A percentile compares a stretch with the other conserved stretches of the same genome.
Conservation (phyloP, 306 rosid species). For the Cucumis hystrix region DNA sequence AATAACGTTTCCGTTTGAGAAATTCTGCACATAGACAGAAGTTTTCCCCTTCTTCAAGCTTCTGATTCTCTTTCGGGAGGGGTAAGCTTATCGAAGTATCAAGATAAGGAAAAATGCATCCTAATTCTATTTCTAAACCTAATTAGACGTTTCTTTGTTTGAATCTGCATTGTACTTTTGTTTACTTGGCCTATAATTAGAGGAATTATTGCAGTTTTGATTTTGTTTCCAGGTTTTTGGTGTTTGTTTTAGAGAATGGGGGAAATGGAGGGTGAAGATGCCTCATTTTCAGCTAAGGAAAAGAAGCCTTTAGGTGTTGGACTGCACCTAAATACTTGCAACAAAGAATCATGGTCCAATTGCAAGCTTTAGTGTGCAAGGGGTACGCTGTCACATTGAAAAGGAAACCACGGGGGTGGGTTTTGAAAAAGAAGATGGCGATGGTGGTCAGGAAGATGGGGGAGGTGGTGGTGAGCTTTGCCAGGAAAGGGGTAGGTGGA, state of each 20-base stretch:
- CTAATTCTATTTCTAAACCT: background rate
- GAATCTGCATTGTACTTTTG: background rate
- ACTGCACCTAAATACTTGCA: background rate
- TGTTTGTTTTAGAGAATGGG: background rate
- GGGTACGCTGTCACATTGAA: too few relatives aligned
- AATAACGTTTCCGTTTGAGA: background rate
- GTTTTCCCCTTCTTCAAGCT: background rate
- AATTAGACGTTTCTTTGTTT: too few relatives aligned
- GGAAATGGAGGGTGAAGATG: background rate
- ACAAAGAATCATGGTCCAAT: background rate
- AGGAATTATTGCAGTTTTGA: background rate
- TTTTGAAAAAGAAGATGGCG: too few relatives aligned
- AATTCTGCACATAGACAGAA: background rate
- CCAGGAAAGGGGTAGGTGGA: background rate
- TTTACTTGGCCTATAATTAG: background rate
- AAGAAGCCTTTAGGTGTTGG: background rate
- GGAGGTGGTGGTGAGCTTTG: background rate
- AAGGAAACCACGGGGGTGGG: background rate
- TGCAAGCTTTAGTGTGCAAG: constrained; percentile 6
- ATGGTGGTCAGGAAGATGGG: background rate
- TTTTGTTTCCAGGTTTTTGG: background rate
- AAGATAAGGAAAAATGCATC: background rate
- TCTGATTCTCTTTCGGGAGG: background rate
- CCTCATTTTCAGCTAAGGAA: background rate
- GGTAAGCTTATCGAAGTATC: background rate